Evolutionary conservation across 1,139 yeast species (phyloP), one percentile per base, ranked within the genome.

Genomic region (Kluyveromyces sp.): DNA sequence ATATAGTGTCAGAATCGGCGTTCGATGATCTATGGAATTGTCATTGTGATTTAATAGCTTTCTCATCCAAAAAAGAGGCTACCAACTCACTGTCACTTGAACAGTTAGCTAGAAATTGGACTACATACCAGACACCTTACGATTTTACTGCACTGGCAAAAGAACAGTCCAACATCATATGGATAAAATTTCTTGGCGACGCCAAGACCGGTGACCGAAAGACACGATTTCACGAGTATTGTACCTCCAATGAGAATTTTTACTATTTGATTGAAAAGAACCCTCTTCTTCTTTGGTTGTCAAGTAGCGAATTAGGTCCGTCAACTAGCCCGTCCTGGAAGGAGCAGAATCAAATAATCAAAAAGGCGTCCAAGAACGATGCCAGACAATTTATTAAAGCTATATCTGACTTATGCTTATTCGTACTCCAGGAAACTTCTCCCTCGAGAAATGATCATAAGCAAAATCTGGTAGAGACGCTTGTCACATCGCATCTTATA

Each of bases 41-140:
- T 9, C 32, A 31, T 22, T 11, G 28, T 31, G 25, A 22, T 8
- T 15, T 11, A 25, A n/a, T n/a, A 4, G 11, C 18, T 16, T 35
- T 8, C 15, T n/a, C 11, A 8, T n/a, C n/a, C n/a, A 25, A 25
- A 7, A n/a, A 2, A 7, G 18, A 8, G 3, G 31, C 20, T 7
- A 7, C 20, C 4, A 46, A 51, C 3, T 36, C 55, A 4, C 42
- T 48, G 4, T 50, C 56, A 2, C 25, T 56, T 7, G 41, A 49
- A 7, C 50, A 53, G 4, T 33, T 63, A 15, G 51, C 48, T 2
- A 35, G 41, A 28, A 49, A 42, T 16, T 46, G 64, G 49, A 45
- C 49, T 3, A 20, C 12, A 1, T 15, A 51, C 2, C 42, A 42
- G 3, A 31, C 53, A 1, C 58, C 64, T 1, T 45, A 45, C 20